Percentiles rank a stretch among this genome's conserved stretches.
phyloP scores from a whole-genome alignment of 495 filamentous ascomycete species.

The Collariella sp. region DNA sequence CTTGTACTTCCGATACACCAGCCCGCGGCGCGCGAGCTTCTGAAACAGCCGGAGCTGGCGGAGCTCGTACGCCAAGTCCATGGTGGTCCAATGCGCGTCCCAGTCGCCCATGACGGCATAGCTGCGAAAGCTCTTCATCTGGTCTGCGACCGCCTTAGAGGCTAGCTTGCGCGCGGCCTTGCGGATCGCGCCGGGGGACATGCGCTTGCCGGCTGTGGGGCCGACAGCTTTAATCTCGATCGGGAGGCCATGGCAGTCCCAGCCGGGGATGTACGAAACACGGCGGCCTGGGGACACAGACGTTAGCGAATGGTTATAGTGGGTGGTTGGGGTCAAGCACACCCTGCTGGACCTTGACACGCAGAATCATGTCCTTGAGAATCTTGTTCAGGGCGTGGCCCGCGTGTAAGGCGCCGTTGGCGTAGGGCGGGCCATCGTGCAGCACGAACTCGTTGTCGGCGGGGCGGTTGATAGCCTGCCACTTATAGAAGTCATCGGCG shows the following conservation, averaged over 20 bases:
- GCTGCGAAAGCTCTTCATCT: constrained; percentile 71
- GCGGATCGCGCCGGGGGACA: constrained; percentile 46
- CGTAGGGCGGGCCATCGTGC: constrained; percentile 96
- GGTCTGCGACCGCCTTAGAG: constrained; percentile 59
- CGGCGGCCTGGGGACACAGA: constrained; percentile 38
- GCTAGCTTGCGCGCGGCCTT: constrained; percentile 69
- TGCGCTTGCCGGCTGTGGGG: constrained; percentile 26
- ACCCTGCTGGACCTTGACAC: constrained; percentile 71
- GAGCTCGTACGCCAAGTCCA: constrained; percentile 82
- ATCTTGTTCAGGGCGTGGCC: constrained; percentile 99
- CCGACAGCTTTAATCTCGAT: constrained; percentile 97
- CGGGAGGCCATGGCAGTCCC: constrained; percentile 97
- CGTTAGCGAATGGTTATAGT: background rate
- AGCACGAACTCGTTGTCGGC: constrained; percentile 60
- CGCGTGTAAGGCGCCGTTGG: constrained; percentile 87
- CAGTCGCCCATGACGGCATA: constrained; percentile 94
- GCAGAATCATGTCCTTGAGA: constrained; percentile 84
- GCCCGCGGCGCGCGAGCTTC: constrained; percentile 70
- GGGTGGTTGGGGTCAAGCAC: constrained; percentile 1
- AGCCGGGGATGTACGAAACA: constrained; percentile 85
- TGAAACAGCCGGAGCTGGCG: constrained; percentile 77
- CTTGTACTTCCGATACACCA: constrained; percentile 83
- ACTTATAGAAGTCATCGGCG: constrained; percentile 80
- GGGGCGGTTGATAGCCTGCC: constrained; percentile 59
- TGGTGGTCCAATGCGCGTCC: constrained; percentile 84